A percentile compares a stretch with the other conserved stretches of the same genome.
Conservation (phyloP, 108 stramenopile genomes). For the Pseudonitzschia multiseries region DNA sequence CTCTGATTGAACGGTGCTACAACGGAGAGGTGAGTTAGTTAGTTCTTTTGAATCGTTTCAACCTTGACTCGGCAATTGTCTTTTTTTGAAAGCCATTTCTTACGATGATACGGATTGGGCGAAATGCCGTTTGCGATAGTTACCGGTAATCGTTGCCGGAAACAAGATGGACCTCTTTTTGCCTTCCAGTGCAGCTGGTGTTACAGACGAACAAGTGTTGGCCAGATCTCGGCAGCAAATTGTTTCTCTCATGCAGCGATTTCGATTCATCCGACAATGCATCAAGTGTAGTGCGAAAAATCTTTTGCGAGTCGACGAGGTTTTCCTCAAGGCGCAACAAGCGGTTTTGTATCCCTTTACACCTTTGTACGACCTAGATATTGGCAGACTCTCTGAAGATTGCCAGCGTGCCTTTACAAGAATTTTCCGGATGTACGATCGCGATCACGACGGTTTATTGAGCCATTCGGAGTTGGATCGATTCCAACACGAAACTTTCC, state of each 20-base stretch:
- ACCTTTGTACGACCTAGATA: slow-evolving; percentile 70
- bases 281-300: slow-evolving; percentile 86
- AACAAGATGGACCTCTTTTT: slow-evolving; percentile 78
- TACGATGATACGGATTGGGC: background rate
- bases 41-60: slow-evolving; percentile 7
- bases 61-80: background rate
- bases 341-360: slow-evolving; percentile 74
- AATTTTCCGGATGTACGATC: slow-evolving; percentile 80
- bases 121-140: slow-evolving; percentile 8
- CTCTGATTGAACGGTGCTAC: slow-evolving; percentile 75
- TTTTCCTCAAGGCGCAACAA: slow-evolving; percentile 76
- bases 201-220: slow-evolving; percentile 52
- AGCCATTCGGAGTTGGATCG: slow-evolving; percentile 69
- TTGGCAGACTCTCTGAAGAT: slow-evolving; percentile 50
- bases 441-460: slow-evolving; percentile 70
- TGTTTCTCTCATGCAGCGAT: slow-evolving; percentile 71
- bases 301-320: slow-evolving; percentile 71
- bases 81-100: slow-evolving; percentile 4
- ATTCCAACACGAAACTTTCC: slow-evolving; percentile 71
- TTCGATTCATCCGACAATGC: slow-evolving; percentile 81
- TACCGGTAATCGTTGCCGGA: slow-evolving; percentile 82
- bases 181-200: slow-evolving; percentile 39
- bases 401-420: slow-evolving; percentile 69
- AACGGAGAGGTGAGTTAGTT: slow-evolving; percentile 63
- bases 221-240: slow-evolving; percentile 73